These are phyloP conservation scores for Lipomyces lipofer DNA, from an alignment of 805 yeast species.

Conservation along the genomic window DNA sequence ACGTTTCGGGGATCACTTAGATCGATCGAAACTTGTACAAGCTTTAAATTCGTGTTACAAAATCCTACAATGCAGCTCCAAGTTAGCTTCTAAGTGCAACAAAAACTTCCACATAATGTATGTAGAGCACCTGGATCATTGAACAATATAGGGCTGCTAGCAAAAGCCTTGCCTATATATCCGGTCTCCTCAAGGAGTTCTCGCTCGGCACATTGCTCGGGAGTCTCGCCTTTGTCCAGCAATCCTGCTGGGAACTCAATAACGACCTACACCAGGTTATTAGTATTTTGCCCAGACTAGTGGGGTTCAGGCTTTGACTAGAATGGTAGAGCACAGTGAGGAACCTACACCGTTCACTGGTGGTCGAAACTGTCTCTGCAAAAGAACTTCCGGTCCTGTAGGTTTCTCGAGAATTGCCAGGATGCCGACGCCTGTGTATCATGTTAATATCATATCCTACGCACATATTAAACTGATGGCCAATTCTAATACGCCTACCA, in stretches of 20 bases:
- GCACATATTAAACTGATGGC: not conserved
- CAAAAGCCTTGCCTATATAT: constrained; percentile 63
- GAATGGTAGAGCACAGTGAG: too few species aligned
- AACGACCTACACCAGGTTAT: constrained; percentile 29
- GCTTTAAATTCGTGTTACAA: constrained; percentile 80
- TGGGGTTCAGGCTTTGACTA: too few species aligned
- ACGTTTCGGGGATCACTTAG: constrained; percentile 61
- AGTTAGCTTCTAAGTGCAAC: too few species aligned
- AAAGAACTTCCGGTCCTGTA: constrained; percentile 54
- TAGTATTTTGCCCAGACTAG: too few species aligned
- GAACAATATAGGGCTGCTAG: constrained; percentile 52
- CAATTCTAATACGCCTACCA: constrained; percentile 46
- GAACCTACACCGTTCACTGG: constrained; percentile 79
- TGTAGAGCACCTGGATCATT: constrained; percentile 76
- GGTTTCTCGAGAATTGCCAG: constrained; percentile 64
- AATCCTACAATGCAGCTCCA: too few species aligned
- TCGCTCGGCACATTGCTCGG: constrained; percentile 79
- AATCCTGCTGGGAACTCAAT: constrained; percentile 96
- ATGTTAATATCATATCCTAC: too few species aligned
- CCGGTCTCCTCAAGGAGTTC: constrained; percentile 94
- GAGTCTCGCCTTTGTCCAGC: constrained; percentile 73
- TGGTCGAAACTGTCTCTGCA: constrained; percentile 91
- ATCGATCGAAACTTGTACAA: constrained; percentile 80
- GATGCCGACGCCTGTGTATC: constrained; percentile 61
- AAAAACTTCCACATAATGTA: too few species aligned